phyloP scores from a whole-genome alignment of 805 yeast genomes.

The Candida vaughaniae region DNA sequence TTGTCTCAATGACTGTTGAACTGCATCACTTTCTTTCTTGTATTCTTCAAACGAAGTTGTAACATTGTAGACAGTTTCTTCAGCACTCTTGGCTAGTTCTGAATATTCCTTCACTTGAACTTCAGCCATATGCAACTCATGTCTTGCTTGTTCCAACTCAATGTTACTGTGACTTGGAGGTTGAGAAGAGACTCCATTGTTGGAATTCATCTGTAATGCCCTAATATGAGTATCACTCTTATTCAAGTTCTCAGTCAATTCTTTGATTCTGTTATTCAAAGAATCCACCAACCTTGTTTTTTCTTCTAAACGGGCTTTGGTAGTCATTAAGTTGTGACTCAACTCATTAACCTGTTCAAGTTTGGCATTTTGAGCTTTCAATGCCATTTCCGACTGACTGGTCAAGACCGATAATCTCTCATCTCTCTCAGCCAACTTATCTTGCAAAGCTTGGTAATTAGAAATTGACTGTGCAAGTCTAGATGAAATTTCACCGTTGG shows the following conservation, averaged over 20 bases:
- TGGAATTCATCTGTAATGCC: conserved; percentile 17
- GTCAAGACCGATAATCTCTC: conserved; percentile 50
- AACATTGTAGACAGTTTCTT: conserved; percentile 57
- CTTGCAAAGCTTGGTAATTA: conserved; percentile 43
- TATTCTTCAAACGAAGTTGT: conserved; percentile 52
- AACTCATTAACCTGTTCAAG: conserved; percentile 58
- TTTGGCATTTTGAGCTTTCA: conserved; percentile 52
- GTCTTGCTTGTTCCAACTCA: conserved; percentile 14
- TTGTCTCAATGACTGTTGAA: conserved; percentile 17
- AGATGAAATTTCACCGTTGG: conserved; percentile 48
- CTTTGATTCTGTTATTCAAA: conserved; percentile 35
- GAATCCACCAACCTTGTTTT: conserved; percentile 41
- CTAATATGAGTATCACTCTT: conserved; percentile 13
- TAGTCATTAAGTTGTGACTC: conserved; percentile 40
- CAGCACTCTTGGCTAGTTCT: conserved; percentile 63
- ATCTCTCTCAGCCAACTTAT: conserved; percentile 52
- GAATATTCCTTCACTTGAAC: conserved; percentile 61
- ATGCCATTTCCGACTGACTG: conserved; percentile 55
- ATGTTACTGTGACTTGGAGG: conserved; percentile 4
- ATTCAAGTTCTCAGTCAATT: conserved; percentile 23
- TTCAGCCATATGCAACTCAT: conserved; percentile 56
- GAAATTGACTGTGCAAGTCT: conserved; percentile 51
- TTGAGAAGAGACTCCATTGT: neutral
- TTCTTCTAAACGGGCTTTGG: conserved; percentile 41
- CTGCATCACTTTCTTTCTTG: conserved; percentile 24